Percentiles rank a stretch among this genome's conserved stretches.
These are phyloP conservation scores for Beauveria brongniartii DNA, from an alignment of 2,329 filamentous ascomycete species.

Conservation along the genomic window DNA sequence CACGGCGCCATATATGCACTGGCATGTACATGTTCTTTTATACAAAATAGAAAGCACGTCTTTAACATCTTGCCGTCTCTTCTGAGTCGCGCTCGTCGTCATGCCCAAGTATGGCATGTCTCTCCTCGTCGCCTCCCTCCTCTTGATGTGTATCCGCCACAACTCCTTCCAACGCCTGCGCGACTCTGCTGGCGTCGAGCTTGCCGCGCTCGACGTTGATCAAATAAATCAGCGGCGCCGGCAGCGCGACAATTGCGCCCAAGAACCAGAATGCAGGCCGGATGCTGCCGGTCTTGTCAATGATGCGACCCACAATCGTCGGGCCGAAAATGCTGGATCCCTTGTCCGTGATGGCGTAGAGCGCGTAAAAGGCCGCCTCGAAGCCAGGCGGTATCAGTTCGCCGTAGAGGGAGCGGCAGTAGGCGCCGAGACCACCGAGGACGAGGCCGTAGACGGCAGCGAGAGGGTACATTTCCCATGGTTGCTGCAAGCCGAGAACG, in stretches of 20 bases:
- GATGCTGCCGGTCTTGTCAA: conserved; percentile 73
- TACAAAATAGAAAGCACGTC: not conserved
- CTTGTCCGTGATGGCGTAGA: conserved; percentile 98
- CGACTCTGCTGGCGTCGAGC: conserved; percentile 57
- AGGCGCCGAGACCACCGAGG: conserved; percentile 83
- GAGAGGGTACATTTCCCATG: conserved; percentile 94
- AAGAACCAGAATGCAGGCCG: conserved; percentile 89
- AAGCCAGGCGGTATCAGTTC: conserved; percentile 91
- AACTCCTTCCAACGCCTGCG: conserved; percentile 49
- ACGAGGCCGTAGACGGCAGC: conserved; percentile 89
- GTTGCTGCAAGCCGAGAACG: conserved; percentile 77
- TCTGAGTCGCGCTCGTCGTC: conserved; percentile 17
- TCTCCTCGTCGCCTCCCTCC: conserved; percentile 16
- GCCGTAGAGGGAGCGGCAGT: conserved; percentile 86
- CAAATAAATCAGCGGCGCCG: conserved; percentile 74
- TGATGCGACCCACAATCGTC: conserved; percentile 86
- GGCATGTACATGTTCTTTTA: not conserved
- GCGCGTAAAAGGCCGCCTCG: conserved; percentile 90
- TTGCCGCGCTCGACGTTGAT: conserved; percentile 78
- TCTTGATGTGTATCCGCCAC: conserved; percentile 23
- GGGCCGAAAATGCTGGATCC: conserved; percentile 90
- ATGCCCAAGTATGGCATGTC: conserved; percentile 20
- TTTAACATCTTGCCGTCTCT: not conserved
- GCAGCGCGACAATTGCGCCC: conserved; percentile 72
- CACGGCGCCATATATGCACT: not conserved